Percentiles rank a stretch among this genome's conserved stretches.
These are phyloP conservation scores for Claviceps sp. DNA, from an alignment of 2,329 filamentous ascomycete genomes.

Conservation along the genomic window DNA sequence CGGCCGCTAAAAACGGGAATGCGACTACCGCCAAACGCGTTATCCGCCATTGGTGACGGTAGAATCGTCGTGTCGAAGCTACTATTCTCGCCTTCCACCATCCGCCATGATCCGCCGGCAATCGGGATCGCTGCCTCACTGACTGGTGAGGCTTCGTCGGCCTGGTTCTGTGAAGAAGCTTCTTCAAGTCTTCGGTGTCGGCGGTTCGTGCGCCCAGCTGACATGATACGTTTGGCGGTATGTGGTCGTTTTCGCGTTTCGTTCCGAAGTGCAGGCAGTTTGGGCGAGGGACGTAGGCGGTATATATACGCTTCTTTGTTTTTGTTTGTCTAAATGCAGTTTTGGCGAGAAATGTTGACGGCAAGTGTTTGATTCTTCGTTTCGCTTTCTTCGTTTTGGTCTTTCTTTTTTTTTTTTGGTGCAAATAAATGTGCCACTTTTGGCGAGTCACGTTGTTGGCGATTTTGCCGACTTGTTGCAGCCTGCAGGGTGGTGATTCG, in stretches of 20 bases:
- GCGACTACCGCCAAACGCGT: slow-evolving; percentile 22
- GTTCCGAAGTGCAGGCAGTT: neutral
- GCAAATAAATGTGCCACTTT: no score
- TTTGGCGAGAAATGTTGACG: no score
- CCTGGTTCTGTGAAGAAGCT: neutral
- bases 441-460: no score
- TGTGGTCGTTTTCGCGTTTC: neutral
- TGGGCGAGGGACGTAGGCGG: neutral
- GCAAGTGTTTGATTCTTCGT: no score
- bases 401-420: no score
- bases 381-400: no score
- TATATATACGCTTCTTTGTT: no score
- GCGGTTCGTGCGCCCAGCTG: neutral
- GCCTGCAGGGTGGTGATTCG: no score
- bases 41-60: slow-evolving; percentile 26
- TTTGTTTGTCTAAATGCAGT: no score
- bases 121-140: slow-evolving; percentile 20
- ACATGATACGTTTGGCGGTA: neutral
- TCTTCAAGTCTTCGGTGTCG: neutral
- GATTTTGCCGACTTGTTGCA: no score
- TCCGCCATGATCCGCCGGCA: slow-evolving; percentile 35
- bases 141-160: slow-evolving; percentile 22
- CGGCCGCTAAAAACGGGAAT: slow-evolving; percentile 25
- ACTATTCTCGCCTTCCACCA: slow-evolving; percentile 48
- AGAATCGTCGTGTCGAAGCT: slow-evolving; percentile 45